phyloP scores from a whole-genome alignment of 2,329 filamentous ascomycete genomes.

The Claviceps maximensis region DNA sequence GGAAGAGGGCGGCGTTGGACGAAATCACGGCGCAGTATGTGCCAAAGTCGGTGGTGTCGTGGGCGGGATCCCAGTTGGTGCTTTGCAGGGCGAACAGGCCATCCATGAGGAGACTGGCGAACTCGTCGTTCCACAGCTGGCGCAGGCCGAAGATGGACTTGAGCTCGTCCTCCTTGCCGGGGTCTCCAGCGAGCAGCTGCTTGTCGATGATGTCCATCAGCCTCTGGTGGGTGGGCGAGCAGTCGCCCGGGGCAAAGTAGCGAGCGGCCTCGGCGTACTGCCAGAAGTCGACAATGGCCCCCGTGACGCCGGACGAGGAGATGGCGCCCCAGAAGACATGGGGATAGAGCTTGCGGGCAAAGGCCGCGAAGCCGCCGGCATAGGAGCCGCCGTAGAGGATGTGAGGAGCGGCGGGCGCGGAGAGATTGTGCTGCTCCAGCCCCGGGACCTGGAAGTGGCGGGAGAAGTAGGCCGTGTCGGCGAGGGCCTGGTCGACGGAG shows the following conservation, averaged over 20 bases:
- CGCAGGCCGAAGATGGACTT: conserved; percentile 33
- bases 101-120: conserved; percentile 27
- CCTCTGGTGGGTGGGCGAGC: conserved; percentile 50
- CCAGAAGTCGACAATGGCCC: conserved; percentile 69
- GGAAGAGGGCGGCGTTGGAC: conserved; percentile 27
- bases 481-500: conserved; percentile 69
- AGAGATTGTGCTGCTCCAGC: conserved; percentile 53
- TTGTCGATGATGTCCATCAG: conserved; percentile 35
- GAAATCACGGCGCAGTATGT: conserved; percentile 35
- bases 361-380: conserved; percentile 65
- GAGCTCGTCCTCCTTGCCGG: conserved; percentile 32
- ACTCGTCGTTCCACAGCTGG: conserved; percentile 33
- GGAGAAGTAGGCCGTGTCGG: conserved; percentile 73
- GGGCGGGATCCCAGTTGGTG: conserved; percentile 40
- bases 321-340: conserved; percentile 69
- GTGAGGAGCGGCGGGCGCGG: conserved; percentile 51
- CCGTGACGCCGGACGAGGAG: conserved; percentile 66
- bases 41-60: conserved; percentile 28
- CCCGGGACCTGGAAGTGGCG: conserved; percentile 58
- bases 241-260: conserved; percentile 40
- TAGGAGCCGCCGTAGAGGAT: conserved; percentile 78
- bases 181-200: conserved; percentile 19
- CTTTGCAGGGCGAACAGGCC: conserved; percentile 32
- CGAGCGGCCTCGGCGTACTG: conserved; percentile 40
- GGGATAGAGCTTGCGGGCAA: conserved; percentile 64